phyloP scores from a whole-genome alignment of 78 protist species.

The Chrysochromulina tobinii region DNA sequence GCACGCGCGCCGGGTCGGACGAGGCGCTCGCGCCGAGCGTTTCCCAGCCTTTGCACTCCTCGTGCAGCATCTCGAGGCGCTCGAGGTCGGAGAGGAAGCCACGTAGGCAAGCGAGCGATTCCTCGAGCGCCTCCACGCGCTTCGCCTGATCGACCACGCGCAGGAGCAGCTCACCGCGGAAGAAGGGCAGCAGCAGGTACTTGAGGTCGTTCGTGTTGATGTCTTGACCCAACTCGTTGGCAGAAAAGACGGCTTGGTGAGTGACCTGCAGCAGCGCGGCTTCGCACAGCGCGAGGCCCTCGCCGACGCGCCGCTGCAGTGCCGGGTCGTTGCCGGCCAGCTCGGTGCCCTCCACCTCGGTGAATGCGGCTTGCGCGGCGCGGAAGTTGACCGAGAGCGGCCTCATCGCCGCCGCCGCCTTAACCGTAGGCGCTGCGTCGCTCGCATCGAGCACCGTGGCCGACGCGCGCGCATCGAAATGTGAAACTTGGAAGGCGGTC shows the following conservation, averaged over 20 bases:
- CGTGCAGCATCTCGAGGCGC: background rate
- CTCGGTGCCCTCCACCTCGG: no score
- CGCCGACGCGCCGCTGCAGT: no score
- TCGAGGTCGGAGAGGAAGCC: background rate
- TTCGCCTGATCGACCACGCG: background rate
- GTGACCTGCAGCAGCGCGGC: background rate
- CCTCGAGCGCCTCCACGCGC: background rate
- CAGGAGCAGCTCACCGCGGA: background rate
- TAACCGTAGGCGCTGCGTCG: no score
- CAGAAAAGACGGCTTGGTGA: background rate
- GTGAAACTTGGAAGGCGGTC: no score
- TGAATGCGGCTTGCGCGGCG: no score
- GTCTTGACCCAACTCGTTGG: background rate
- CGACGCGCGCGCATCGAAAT: no score
- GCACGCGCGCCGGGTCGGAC: background rate
- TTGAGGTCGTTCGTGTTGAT: background rate
- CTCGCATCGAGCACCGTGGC: no score
- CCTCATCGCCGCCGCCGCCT: no score
- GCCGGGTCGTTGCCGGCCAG: no score
- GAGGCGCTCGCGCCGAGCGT: background rate
- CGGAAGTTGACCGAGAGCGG: no score
- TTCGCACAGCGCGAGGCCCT: no score
- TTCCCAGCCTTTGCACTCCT: background rate
- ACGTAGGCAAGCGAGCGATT: background rate
- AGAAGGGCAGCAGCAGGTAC: background rate